A percentile compares a stretch with the other conserved stretches of the same genome.
These are phyloP conservation scores for Malus hybrid DNA, from an alignment of 331 rosid species.

Conservation along the genomic window DNA sequence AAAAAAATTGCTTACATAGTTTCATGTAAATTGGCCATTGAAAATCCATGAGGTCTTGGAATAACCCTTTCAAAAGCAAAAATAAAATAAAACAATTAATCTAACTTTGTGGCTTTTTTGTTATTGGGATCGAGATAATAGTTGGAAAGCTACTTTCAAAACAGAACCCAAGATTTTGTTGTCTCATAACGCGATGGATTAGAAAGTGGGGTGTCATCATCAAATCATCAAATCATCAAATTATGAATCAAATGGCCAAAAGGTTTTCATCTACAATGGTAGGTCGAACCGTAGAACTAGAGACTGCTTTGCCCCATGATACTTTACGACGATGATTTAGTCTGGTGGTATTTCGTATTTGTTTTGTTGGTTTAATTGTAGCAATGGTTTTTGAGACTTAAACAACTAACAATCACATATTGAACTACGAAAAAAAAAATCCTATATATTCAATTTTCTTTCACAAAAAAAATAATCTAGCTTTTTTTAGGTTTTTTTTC, in stretches of 20 bases:
- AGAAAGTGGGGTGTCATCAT: constrained; percentile 26
- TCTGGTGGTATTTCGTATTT: too few species aligned
- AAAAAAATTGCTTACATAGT: too few species aligned
- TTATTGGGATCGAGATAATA: constrained; percentile 3
- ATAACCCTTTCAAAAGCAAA: not conserved
- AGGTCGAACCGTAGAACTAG: not conserved
- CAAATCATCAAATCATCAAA: not conserved
- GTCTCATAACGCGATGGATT: constrained; percentile 31
- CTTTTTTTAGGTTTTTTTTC: too few species aligned
- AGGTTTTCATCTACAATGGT: not conserved
- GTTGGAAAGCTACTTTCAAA: constrained; percentile 18
- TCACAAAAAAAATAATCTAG: too few species aligned
- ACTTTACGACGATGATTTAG: not conserved
- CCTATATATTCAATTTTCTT: too few species aligned
- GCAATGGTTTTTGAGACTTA: too few species aligned
- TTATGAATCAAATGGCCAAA: constrained; percentile 3
- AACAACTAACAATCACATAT: too few species aligned
- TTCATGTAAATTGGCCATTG: not conserved
- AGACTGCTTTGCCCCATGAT: not conserved
- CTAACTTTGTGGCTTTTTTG: constrained; percentile 4
- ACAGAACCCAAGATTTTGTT: constrained; percentile 36
- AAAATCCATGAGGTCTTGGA: not conserved
- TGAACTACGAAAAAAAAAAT: too few species aligned
- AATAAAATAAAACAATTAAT: not conserved
- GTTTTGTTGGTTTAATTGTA: too few species aligned